These are phyloP conservation scores for Lindgomyces ingoldianus DNA, from an alignment of 495 filamentous ascomycete species.

Conservation along the genomic window DNA sequence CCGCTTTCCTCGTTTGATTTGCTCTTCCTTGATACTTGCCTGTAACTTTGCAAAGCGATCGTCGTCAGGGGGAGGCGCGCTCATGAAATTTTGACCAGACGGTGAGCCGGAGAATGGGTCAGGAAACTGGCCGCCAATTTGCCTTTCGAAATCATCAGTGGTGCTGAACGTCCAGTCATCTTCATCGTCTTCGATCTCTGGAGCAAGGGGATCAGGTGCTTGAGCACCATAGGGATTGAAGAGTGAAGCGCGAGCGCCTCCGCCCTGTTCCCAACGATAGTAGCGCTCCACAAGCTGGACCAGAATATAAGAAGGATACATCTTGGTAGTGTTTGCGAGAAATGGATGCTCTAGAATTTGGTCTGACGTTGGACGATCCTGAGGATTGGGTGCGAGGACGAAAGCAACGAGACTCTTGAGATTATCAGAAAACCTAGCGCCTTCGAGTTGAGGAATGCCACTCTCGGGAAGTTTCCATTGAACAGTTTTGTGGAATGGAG, in stretches of 20 bases:
- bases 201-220: constrained; percentile 53
- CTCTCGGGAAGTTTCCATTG: constrained; percentile 20
- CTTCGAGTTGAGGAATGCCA: constrained; percentile 65
- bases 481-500: constrained; percentile 55
- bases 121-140: constrained; percentile 23
- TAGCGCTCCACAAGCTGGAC: constrained; percentile 77
- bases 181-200: constrained; percentile 49
- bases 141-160: constrained; percentile 76
- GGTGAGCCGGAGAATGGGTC: constrained; percentile 24
- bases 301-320: constrained; percentile 64
- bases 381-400: constrained; percentile 73
- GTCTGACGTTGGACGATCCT: constrained; percentile 70
- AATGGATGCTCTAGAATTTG: constrained; percentile 65
- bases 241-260: constrained; percentile 80
- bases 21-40: constrained; percentile 35
- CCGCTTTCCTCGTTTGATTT: constrained; percentile 33
- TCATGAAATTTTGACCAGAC: constrained; percentile 27
- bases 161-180: constrained; percentile 95
- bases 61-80: constrained; percentile 31
- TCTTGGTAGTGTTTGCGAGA: constrained; percentile 62
- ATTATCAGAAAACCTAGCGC: constrained; percentile 70
- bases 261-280: constrained; percentile 80
- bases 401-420: constrained; percentile 77
- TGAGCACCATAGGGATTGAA: constrained; percentile 76
- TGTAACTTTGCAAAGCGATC: constrained; percentile 36